Base-by-base conservation (phyloP, 306 rosid genomes). In the Vachellia pachyceras region DNA sequence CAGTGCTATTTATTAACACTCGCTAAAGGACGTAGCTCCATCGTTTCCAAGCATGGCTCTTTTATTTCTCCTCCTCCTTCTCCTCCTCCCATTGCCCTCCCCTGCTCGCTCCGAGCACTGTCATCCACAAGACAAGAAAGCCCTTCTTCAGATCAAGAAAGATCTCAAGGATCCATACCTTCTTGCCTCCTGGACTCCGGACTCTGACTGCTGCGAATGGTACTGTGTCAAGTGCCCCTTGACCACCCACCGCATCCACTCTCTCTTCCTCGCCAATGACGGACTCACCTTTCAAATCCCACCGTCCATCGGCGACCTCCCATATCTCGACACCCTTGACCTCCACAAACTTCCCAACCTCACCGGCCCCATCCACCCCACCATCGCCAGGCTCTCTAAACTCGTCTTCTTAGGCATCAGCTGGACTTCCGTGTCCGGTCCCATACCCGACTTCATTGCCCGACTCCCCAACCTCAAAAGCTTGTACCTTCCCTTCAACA, bases 261-360 rank as follows among this genome's bases (percentile, higher is more conserved):
- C 41, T 33, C 42, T 63, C 41, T 12, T 41, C 69, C 9, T 63
- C 9, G 4, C 7, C 42, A 14, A 36, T 5, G 42, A 63, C 20
- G 42, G 41, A 6, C 4, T 33, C 41, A 33, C 1, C 41, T 63
- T 63, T 15, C 69, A 33, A 33, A 63, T 63, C 42, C 69, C 69
- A 5, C 20, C 69, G 10, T 33, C 69, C 20, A 33, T 63, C n/a
- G 40, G 10, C 11, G 9, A 63, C 69, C 69, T 63, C 41, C 69
- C 41, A 3, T 63, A 29, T 14, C 69, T 63, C 0, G 20, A 14
- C 42, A 33, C 40, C 41, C 69, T 33, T 36, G 40, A 13, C 1
- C 69, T 63, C 69, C 69, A 63, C 42, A 63, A 63, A 10, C 69
- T 63, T 41, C 42, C 69, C 20, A 63, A 63, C n/a, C 69, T 63